Evolutionary conservation across 2,329 filamentous ascomycete genomes (phyloP).

Genomic region (Stachybotrys chlorohalonatus): DNA sequence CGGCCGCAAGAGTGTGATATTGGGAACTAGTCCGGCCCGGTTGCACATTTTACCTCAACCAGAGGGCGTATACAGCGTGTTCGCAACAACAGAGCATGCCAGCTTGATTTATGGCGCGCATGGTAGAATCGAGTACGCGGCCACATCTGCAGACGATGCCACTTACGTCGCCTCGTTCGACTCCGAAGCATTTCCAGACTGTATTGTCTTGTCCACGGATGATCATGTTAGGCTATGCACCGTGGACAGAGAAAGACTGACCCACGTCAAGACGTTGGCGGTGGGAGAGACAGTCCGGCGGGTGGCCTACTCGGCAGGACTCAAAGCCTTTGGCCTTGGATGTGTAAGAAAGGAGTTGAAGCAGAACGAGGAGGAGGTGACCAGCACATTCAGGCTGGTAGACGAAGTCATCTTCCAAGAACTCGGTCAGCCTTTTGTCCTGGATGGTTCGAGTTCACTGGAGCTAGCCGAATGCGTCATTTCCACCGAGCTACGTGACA

Average conservation of each 20-base stretch:
- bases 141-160: conserved; percentile 82
- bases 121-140: conserved; percentile 82
- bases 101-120: conserved; percentile 88
- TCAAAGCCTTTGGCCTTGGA: conserved; percentile 79
- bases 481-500: conserved; percentile 59
- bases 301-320: conserved; percentile 71
- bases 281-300: conserved; percentile 78
- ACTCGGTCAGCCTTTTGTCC: conserved; percentile 57
- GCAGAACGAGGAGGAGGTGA: conserved; percentile 63
- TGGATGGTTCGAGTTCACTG: conserved; percentile 37
- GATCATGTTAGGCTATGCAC: conserved; percentile 68
- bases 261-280: conserved; percentile 73
- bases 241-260: conserved; percentile 77
- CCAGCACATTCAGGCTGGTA: conserved; percentile 77
- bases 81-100: conserved; percentile 89
- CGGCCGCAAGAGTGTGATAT: conserved; percentile 68
- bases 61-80: conserved; percentile 66
- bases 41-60: conserved; percentile 69
- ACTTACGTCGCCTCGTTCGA: conserved; percentile 77
- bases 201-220: conserved; percentile 72
- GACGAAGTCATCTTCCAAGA: conserved; percentile 83
- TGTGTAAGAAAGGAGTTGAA: conserved; percentile 69
- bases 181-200: conserved; percentile 67
- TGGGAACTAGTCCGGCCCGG: conserved; percentile 77
- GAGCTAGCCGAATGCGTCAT: conserved; percentile 85